These are phyloP conservation scores for Botrytis squamosa DNA, from an alignment of 2,329 filamentous ascomycete species.

Conservation along the genomic window DNA sequence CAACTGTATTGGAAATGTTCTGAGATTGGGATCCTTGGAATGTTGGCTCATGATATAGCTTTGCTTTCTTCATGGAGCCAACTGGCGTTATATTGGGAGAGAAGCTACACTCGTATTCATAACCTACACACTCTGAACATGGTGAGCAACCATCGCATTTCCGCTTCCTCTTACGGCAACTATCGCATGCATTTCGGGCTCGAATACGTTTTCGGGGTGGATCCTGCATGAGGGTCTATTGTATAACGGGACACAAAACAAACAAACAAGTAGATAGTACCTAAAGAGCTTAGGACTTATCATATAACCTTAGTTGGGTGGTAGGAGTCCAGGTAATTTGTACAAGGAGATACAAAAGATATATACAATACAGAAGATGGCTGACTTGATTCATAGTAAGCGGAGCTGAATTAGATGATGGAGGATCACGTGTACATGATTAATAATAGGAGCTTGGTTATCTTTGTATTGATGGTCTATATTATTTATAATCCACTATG, in stretches of 20 bases:
- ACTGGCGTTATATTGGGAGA: conserved; percentile 8
- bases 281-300: neutral
- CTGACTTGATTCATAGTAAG: neutral
- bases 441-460: neutral
- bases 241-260: neutral
- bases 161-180: conserved; percentile 33
- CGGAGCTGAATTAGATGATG: neutral
- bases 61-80: conserved; percentile 4
- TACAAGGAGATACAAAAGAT: neutral
- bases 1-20: neutral
- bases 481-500: neutral
- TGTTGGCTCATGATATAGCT: neutral
- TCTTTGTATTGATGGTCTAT: neutral
- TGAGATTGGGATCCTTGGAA: neutral
- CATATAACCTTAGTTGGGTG: neutral
- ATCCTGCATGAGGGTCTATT: neutral
- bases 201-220: conserved; percentile 16
- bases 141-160: conserved; percentile 32
- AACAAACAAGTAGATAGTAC: neutral
- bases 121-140: conserved; percentile 29
- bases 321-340: neutral
- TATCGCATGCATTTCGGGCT: conserved; percentile 29
- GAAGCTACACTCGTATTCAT: conserved; percentile 30
- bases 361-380: neutral
- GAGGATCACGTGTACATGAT: neutral